Base-by-base conservation (phyloP, 1,284 basidiomycete species). In the Cryptococcus jaspeensis region DNA sequence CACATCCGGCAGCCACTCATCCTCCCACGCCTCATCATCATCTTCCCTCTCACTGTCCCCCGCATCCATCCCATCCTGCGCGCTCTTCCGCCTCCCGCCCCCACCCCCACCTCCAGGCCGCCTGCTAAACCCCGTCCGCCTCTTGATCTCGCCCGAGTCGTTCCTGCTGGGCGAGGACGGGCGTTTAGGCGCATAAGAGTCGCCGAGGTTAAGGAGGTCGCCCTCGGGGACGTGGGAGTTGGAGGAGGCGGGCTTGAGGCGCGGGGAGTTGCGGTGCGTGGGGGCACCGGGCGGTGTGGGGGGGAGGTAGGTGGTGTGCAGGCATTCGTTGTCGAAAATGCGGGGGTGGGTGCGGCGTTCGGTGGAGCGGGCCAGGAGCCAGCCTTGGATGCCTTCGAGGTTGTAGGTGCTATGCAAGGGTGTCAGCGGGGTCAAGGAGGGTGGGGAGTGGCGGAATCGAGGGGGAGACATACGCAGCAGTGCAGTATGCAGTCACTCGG, bases 401-500 rank as follows among this genome's bases (percentile, higher is more conserved):
- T 89, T 84, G 74, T 95, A 97, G 13, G 92, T 92, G 45, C 92
- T 91, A 38, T 39, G 35, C 25, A 38, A 18, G 37, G 22, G 23
- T 36, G 37, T n/a, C 18, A 15, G 22, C 25, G 12, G 41, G 15
- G 32, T 13, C 36, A 47, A 36, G 20, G 5, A 8, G 42, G 12
- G 11, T 12, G 39, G 5, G 9, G 18, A 25, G 32, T 37, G 28
- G 41, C 25, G 35, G 45, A 35, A 28, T 23, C 4, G 4, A 32
- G 28, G 5, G 28, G 32, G 2, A 23, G 5, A 77, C 84, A 66
- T 75, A 93, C 90, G 85, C 87, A 39, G 93, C 91, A 15, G 93
- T 97, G 54, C 92, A 91, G 78, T 96, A 97, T 2, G 93, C 93
- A 4, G 93, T 96, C 18, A 95, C 93, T 64, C 94, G 81, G n/a